These are phyloP conservation scores for Taphrina communis DNA, from an alignment of 1,139 yeast genomes.

Conservation along the genomic window DNA sequence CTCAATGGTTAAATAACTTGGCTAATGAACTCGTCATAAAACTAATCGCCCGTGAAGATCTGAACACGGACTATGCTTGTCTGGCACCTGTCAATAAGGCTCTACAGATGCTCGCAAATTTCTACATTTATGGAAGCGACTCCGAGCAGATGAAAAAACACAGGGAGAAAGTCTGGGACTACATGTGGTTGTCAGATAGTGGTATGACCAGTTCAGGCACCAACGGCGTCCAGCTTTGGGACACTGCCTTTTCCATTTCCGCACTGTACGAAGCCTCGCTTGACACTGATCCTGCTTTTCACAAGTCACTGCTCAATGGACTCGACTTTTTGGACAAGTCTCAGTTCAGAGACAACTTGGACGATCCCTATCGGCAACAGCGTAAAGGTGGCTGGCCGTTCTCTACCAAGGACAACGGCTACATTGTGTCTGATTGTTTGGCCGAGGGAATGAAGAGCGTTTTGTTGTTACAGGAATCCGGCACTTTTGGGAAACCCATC, in stretches of 20 bases:
- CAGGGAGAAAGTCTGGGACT: slow-evolving; percentile 71
- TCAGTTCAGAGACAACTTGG: slow-evolving; percentile 47
- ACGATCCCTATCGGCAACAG: slow-evolving; percentile 80
- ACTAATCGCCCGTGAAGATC: slow-evolving; percentile 72
- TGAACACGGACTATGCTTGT: slow-evolving; percentile 78
- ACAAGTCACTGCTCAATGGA: slow-evolving; percentile 65
- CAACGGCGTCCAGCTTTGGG: slow-evolving; percentile 98
- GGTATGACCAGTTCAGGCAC: slow-evolving; percentile 97
- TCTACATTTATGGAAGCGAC: slow-evolving; percentile 69
- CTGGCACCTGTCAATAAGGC: slow-evolving; percentile 96
- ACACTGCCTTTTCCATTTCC: slow-evolving; percentile 87
- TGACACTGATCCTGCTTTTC: slow-evolving; percentile 66
- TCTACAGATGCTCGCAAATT: slow-evolving; percentile 74
- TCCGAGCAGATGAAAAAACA: slow-evolving; percentile 67
- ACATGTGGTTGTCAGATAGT: slow-evolving; percentile 80
- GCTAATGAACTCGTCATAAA: slow-evolving; percentile 64
- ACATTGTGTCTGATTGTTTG: slow-evolving; percentile 95
- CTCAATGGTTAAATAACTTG: slow-evolving; percentile 67
- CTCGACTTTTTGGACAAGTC: slow-evolving; percentile 72
- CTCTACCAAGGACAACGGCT: slow-evolving; percentile 93
- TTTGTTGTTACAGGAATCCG: slow-evolving; percentile 79
- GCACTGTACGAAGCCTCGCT: slow-evolving; percentile 80
- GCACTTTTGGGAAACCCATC: slow-evolving; percentile 60
- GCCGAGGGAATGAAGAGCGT: slow-evolving; percentile 96
- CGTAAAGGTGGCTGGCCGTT: slow-evolving; percentile 97